Percentiles rank a stretch among this genome's conserved stretches.
These are phyloP conservation scores for Termitomyces sp. DNA, from an alignment of 768 basidiomycete genomes.

Conservation along the genomic window DNA sequence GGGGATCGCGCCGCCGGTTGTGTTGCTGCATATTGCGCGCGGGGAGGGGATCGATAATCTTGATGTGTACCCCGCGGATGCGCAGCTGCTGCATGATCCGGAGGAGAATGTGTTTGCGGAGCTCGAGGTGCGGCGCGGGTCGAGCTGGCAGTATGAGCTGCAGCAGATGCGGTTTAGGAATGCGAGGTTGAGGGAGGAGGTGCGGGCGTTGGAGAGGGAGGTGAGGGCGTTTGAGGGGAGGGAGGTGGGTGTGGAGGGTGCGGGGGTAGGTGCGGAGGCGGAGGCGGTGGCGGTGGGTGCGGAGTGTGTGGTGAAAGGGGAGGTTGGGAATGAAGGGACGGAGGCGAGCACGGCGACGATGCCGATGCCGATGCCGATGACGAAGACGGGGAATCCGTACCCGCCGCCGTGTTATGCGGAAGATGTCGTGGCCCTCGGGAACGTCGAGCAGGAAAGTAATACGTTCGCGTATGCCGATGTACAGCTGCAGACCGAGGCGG, in stretches of 20 bases:
- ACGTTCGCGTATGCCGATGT: not conserved
- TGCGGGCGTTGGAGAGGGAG: conserved; percentile 27
- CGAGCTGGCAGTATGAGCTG: conserved; percentile 93
- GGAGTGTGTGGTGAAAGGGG: too few species aligned
- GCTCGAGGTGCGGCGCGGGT: conserved; percentile 59
- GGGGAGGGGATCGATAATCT: conserved; percentile 14
- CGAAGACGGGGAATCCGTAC: not conserved
- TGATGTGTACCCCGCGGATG: not conserved
- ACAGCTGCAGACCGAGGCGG: not conserved
- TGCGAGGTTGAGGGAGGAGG: conserved; percentile 58
- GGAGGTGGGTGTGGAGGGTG: not conserved
- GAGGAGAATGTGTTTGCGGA: conserved; percentile 62
- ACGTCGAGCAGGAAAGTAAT: not conserved
- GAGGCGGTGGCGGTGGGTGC: too few species aligned
- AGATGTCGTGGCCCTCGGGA: too few species aligned
- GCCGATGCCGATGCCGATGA: too few species aligned
- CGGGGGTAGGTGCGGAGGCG: not conserved
- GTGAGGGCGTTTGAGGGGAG: not conserved
- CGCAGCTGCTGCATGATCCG: not conserved
- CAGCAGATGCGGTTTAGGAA: conserved; percentile 79
- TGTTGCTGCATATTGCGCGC: conserved; percentile 36
- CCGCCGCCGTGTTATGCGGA: not conserved
- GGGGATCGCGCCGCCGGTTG: conserved; percentile 28
- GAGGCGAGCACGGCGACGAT: too few species aligned
- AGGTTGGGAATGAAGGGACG: too few species aligned